Conservation (phyloP, 345 rosid genomes). For the Eucalyptus coolabah region DNA sequence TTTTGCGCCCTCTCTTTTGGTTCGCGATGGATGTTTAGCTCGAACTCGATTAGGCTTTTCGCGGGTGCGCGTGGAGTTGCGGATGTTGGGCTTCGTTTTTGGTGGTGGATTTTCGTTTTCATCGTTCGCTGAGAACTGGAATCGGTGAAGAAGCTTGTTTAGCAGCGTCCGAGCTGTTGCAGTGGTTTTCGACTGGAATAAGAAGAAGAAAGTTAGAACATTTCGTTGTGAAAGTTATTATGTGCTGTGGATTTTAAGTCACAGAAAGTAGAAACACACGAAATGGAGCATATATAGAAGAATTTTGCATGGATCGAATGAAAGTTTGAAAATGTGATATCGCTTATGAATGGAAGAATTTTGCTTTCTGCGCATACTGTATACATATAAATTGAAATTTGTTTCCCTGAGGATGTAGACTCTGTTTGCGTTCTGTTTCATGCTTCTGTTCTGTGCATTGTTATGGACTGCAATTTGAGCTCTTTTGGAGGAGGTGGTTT, state of each 20-base stretch:
- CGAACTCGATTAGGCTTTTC: background rate
- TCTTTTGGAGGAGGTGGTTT: background rate
- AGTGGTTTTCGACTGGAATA: background rate
- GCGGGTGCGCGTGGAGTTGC: background rate
- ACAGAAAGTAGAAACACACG: background rate
- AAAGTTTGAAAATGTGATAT: background rate
- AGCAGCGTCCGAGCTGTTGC: background rate
- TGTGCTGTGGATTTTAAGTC: background rate
- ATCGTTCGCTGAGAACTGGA: background rate
- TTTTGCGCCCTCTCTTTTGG: background rate
- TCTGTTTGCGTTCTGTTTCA: background rate
- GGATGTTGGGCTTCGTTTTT: background rate
- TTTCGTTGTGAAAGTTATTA: background rate
- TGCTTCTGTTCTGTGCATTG: background rate
- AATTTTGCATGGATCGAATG: background rate
- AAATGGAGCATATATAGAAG: background rate
- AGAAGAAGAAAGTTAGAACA: background rate
- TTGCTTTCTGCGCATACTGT: background rate
- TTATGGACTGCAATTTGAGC: background rate
- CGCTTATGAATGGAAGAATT: background rate
- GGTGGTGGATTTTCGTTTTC: background rate
- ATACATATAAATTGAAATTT: background rate
- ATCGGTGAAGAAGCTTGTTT: background rate
- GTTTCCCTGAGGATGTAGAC: background rate
- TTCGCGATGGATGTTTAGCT: background rate